Percentiles rank a stretch among this genome's conserved stretches.
Conservation (phyloP, 1,284 basidiomycete genomes). For the Filobasidium uniguttulatum region DNA sequence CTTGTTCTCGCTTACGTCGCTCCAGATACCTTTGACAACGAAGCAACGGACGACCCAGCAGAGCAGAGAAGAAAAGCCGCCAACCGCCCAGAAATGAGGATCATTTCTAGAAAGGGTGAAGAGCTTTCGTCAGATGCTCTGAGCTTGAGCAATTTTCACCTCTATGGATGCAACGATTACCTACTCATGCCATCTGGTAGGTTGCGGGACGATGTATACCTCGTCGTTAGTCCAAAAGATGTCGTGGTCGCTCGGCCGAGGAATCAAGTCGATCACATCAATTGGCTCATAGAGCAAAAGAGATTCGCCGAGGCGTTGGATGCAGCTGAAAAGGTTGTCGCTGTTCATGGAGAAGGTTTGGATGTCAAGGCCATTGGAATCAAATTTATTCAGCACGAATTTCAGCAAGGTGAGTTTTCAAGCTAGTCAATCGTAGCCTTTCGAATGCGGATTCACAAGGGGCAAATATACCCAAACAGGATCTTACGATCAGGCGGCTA, state of each 20-base stretch:
- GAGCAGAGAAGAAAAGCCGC: conserved; percentile 66
- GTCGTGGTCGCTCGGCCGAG: conserved; percentile 72
- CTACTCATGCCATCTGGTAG: conserved; percentile 43
- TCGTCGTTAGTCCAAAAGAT: conserved; percentile 77
- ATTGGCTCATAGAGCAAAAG: conserved; percentile 78
- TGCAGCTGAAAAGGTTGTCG: conserved; percentile 55
- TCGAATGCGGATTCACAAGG: neutral
- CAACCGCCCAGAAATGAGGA: conserved; percentile 79
- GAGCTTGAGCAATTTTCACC: conserved; percentile 59
- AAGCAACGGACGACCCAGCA: conserved; percentile 54
- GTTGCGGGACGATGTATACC: conserved; percentile 39
- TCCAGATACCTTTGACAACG: conserved; percentile 41
- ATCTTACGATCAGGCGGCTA: conserved; percentile 69
- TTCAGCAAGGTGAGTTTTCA: conserved; percentile 49
- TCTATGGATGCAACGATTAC: conserved; percentile 90
- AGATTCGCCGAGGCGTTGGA: conserved; percentile 79
- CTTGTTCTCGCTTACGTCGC: conserved; percentile 64
- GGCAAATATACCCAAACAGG: conserved; percentile 38
- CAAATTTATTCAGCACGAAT: conserved; percentile 66
- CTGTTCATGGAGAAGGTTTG: conserved; percentile 37
- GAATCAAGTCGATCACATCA: conserved; percentile 78
- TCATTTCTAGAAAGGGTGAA: conserved; percentile 77
- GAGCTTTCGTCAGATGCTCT: conserved; percentile 79
- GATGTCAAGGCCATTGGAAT: conserved; percentile 66
- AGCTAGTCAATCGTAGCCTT: neutral